Base-by-base conservation (phyloP, 2,329 filamentous ascomycete genomes). In the Fusarium secorum region DNA sequence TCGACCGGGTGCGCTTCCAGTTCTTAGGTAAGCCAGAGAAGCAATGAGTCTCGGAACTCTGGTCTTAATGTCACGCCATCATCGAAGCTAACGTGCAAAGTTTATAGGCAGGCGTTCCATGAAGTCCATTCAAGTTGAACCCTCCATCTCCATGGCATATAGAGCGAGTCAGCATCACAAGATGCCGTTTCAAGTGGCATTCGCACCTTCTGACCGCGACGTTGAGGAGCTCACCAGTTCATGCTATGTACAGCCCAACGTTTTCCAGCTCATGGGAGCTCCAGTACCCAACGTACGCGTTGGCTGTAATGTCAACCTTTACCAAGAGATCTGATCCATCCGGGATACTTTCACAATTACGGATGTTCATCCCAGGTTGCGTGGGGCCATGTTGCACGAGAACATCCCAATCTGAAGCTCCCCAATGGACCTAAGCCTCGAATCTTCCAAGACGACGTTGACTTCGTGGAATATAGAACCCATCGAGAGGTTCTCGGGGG, bases 1-100 rank as follows among this genome's bases (percentile, higher is more conserved):
- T 7, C 0, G 14, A 4, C 9, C 5, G 5, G 4, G 13, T 41
- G 3, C n/a, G 2, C n/a, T 41, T 41, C 9, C 2, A 11, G 38
- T 41, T 41, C 38, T 20, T 7, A 28, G 9, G 18, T 28, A 45
- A 45, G 42, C 5, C 18, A 20, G 9, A 18, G 13, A 28, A 45
- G 18, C 1, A 20, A 20, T 5, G 18, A 45, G 18, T 7, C 8
- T 45, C 17, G 18, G 42, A 14, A 18, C 18, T 28, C 1, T 15
- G 18, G 24, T 15, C 13, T 26, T 7, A 4, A 20, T 20, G 3
- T 28, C 4, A 0, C 11, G 3, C 18, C 9, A 45, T 45, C 18
- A 45, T 45, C 13, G 11, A 45, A 28, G 11, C 24, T 45, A 45
- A 45, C 13, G 18, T 3, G 11, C 6, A 28, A 11, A 7, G 9